These are phyloP conservation scores for Porphyridium purpureum DNA, from an alignment of 23 red algal genomes.

Conservation along the genomic window DNA sequence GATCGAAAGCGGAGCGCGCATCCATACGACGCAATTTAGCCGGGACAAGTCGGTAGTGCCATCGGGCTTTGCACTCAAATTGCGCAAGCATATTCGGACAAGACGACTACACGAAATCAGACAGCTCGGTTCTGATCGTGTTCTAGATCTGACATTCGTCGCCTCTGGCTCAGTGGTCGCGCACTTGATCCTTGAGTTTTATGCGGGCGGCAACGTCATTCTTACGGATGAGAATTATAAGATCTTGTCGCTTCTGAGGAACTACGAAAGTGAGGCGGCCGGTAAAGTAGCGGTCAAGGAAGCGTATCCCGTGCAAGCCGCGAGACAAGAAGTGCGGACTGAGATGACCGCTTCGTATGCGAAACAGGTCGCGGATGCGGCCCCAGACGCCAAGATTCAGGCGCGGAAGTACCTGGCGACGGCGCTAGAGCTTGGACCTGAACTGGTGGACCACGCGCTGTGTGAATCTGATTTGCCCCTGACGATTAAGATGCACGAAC, in stretches of 20 bases:
- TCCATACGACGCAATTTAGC: constrained; percentile 68
- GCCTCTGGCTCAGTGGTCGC: constrained; percentile 15
- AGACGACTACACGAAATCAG: constrained; percentile 43
- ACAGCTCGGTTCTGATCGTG: constrained; percentile 69
- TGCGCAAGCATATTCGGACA: constrained; percentile 86
- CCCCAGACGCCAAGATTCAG: neutral
- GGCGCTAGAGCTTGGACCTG: constrained; percentile 33
- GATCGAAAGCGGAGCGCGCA: constrained; percentile 66
- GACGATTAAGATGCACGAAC: neutral
- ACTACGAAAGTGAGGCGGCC: constrained; percentile 4
- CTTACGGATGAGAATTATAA: constrained; percentile 68
- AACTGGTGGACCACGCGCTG: constrained; percentile 69
- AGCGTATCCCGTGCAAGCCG: neutral
- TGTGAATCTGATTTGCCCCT: constrained; percentile 16
- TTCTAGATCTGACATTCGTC: constrained; percentile 60
- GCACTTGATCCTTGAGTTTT: constrained; percentile 73
- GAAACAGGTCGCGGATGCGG: no score
- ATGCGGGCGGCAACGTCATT: constrained; percentile 85
- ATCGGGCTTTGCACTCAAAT: constrained; percentile 84
- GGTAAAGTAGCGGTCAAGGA: neutral
- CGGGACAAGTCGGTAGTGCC: constrained; percentile 60
- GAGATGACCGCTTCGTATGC: no score
- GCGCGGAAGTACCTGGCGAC: constrained; percentile 35
- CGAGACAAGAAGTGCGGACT: no score
- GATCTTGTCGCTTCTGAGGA: constrained; percentile 57